Evolutionary conservation across 495 filamentous ascomycete species (phyloP), one percentile per base, ranked within the genome.

Genomic region (Neurospora sp.): DNA sequence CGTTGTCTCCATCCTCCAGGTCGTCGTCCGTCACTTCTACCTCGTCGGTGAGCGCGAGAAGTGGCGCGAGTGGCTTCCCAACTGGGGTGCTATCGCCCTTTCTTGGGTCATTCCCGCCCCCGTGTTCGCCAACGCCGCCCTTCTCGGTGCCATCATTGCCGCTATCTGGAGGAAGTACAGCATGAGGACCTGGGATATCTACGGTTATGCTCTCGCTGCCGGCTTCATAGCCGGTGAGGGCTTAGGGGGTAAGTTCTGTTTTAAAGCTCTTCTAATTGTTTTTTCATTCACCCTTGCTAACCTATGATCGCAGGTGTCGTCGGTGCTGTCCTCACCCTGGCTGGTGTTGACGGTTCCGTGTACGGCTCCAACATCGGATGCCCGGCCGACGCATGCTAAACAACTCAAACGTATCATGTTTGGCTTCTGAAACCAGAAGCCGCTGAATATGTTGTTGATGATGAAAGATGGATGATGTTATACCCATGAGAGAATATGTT

Each of bases 141-240:
- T 87, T 31, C 84, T 90, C 16, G 90, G 90, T 16, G 86, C 90
- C 14, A 83, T 86, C 48, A 71, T 85, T 69, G 87, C 89, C n/a
- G 84, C 81, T 27, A 7, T 85, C 72, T 92, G 90, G 90, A 83
- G 81, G 40, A 91, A 88, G 83, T 86, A 82, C 76, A 86, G 81
- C 72, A 81, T 88, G 8, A 79, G 79, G 46, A 83, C 78, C 71
- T 92, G 89, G 75, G 90, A 90, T 46, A 79, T 88, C 40, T 89
- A 89, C 72, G 88, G 87, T n/a, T 91, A 90, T 76, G 88, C 89
- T 9, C 83, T 91, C 62, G 90, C 90, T 31, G 90, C 90, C 3
- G 31, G 31, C 3, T 31, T 1, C 3, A 31, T 31, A 2, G 31
- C 1, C 1, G 31, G 31, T 1, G 31, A 31, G 31, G 31, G 31